phyloP scores from a whole-genome alignment of 371 early-diverging fungal genomes.

The Mortierella sp. region DNA sequence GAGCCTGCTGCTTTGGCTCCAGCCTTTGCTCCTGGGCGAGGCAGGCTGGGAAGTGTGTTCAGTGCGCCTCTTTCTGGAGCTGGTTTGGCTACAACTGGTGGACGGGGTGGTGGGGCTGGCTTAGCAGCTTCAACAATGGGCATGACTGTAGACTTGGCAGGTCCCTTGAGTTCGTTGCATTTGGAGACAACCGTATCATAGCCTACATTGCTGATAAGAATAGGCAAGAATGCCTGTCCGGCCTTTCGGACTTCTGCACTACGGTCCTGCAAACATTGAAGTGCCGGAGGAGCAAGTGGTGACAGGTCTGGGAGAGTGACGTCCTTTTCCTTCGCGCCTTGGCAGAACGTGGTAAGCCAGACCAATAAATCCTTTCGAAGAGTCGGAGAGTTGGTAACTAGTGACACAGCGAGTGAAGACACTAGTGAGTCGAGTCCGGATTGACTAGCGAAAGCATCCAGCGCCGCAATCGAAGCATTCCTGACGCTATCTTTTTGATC shows the following conservation, averaged over 20 bases:
- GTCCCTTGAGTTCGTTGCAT: slow-evolving; percentile 73
- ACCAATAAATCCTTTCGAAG: slow-evolving; percentile 88
- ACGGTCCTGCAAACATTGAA: slow-evolving; percentile 88
- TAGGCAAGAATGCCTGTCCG: slow-evolving; percentile 76
- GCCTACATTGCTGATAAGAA: slow-evolving; percentile 69
- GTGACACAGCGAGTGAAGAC: slow-evolving; percentile 67
- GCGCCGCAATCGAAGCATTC: slow-evolving; percentile 74
- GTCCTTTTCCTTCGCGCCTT: slow-evolving; percentile 56
- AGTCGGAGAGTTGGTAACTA: slow-evolving; percentile 80
- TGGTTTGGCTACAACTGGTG: slow-evolving; percentile 37
- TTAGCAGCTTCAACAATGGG: slow-evolving; percentile 76
- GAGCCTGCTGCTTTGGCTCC: slow-evolving; percentile 36
- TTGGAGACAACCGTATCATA: slow-evolving; percentile 68
- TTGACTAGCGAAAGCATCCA: slow-evolving; percentile 76
- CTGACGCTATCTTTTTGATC: slow-evolving; percentile 94
- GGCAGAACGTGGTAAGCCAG: slow-evolving; percentile 67
- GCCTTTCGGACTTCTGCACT: slow-evolving; percentile 90
- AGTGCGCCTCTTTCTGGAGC: slow-evolving; percentile 41
- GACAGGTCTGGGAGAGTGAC: slow-evolving; percentile 67
- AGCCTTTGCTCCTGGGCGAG: slow-evolving; percentile 16
- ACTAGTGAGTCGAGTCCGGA: slow-evolving; percentile 77
- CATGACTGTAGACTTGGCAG: slow-evolving; percentile 72
- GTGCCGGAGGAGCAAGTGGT: slow-evolving; percentile 71
- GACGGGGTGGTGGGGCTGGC: slow-evolving; percentile 56
- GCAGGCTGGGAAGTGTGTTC: slow-evolving; percentile 35